Evolutionary conservation across 1,284 basidiomycete species (phyloP).

Genomic region (Takashimella koratensis): DNA sequence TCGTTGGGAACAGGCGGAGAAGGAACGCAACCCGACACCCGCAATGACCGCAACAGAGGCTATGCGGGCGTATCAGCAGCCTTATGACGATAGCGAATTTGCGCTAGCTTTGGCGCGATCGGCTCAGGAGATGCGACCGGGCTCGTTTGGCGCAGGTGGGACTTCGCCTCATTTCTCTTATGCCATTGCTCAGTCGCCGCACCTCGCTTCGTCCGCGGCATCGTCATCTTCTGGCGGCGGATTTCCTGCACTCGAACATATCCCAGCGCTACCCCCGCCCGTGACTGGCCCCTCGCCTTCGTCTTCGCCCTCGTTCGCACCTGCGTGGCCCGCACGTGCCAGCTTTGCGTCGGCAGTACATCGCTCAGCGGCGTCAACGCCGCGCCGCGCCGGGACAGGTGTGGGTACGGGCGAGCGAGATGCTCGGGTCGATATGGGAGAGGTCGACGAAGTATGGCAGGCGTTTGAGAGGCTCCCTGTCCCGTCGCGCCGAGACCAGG

Average conservation of each 20-base stretch:
- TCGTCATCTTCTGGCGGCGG: conserved; percentile 1
- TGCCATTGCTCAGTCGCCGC: background rate
- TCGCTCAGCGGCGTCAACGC: conserved; percentile 7
- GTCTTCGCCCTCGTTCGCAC: background rate
- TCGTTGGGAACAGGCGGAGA: conserved; percentile 67
- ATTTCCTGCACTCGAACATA: background rate
- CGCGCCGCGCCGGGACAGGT: conserved; percentile 1
- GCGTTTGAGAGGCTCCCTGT: conserved; percentile 11
- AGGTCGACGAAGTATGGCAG: background rate
- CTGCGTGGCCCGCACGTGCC: background rate
- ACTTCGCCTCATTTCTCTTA: conserved; percentile 5
- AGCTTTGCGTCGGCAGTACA: conserved; percentile 56
- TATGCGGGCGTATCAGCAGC: conserved; percentile 19
- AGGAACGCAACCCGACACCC: conserved; percentile 30
- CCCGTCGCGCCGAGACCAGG: conserved; percentile 1
- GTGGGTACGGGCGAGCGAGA: background rate
- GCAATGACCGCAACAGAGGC: conserved; percentile 45
- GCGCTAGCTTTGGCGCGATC: conserved; percentile 36
- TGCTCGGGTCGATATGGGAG: background rate
- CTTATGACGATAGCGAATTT: conserved; percentile 31
- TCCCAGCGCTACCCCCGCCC: conserved; percentile 6
- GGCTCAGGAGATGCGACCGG: conserved; percentile 12
- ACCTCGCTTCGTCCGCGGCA: background rate
- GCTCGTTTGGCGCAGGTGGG: conserved; percentile 1
- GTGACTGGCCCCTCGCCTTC: background rate